Base-by-base conservation (phyloP, 257 asterid genomes). In the Perilla frutescens region DNA sequence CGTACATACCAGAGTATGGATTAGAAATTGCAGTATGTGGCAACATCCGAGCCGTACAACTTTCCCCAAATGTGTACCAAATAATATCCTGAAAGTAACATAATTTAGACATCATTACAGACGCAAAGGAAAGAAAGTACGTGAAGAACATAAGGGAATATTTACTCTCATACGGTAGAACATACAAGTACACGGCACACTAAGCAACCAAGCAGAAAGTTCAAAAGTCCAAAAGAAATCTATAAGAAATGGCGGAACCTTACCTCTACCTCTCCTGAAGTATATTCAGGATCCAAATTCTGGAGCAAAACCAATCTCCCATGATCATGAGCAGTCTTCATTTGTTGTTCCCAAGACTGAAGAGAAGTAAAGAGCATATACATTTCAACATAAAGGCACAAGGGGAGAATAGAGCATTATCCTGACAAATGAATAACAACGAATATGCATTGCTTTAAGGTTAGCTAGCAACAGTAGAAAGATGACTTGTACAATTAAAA, bases 241-340 rank as follows among this genome's bases (percentile, higher is more conserved):
- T 1, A 8, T 36, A 62, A 32, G 37, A 44, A 67, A 62, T 13
- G 37, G 40, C 26, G 61, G 6, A 73, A 72, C 36, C 78, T 79
- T 78, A 90, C 98, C 98, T 89, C 92, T 13, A 91, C 97, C 56
- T 93, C 98, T 79, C 81, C 93, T 7, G 98, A 93, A 57, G 96
- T 85, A 76, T 84, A 91, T 45, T 72, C 77, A 29, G 97, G 96
- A 79, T 88, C 86, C 81, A 93, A 79, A 83, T 93, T 93, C 80
- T 80, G 87, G 65, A 93, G 86, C 72, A 89, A 79, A 77, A 89
- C 79, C 73, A 93, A 81, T 34, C 70, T 76, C 54, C 93, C 87
- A 60, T 89, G 78, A 65, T 84, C 88, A 48, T 89, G 82, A 76
- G 96, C 92, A 65, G 49, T 34, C 78, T 68, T 84, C 86, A 86